Evolutionary conservation across 1,284 basidiomycete genomes (phyloP).

Genomic region (Leccinum pachyderme): DNA sequence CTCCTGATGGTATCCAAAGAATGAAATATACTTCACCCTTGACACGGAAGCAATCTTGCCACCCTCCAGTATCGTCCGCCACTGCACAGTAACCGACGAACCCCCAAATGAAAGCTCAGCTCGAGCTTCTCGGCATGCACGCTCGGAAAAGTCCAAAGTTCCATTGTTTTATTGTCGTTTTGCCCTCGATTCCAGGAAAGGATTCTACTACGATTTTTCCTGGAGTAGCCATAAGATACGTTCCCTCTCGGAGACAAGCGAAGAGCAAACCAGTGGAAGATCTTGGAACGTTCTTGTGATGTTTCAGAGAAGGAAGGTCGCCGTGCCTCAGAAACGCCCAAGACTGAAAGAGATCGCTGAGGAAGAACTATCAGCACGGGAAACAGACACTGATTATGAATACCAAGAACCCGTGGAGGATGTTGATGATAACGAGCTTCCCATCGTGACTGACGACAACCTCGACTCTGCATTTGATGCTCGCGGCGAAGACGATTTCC

Average conservation of each 20-base stretch:
- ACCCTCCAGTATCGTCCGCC: slow-evolving; percentile 49
- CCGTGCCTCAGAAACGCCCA: slow-evolving; percentile 15
- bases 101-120: slow-evolving; percentile 14
- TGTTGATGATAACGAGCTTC: slow-evolving; percentile 15
- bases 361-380: slow-evolving; percentile 11
- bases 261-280: slow-evolving; percentile 31
- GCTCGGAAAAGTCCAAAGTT: slow-evolving; percentile 8
- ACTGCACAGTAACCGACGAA: slow-evolving; percentile 47
- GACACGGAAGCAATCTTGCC: slow-evolving; percentile 45
- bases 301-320: slow-evolving; percentile 4
- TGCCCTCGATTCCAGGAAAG: slow-evolving; percentile 57
- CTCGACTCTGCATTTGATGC: slow-evolving; percentile 10
- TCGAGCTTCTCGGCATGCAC: slow-evolving; percentile 10
- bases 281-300: slow-evolving; percentile 30
- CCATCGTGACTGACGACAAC: slow-evolving; percentile 3
- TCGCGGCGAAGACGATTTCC: slow-evolving; percentile 15
- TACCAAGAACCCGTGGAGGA: slow-evolving; percentile 14
- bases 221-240: slow-evolving; percentile 51
- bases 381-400: slow-evolving; percentile 24
- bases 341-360: slow-evolving; percentile 24
- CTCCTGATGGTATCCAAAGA: slow-evolving; percentile 39
- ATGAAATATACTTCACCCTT: slow-evolving; percentile 69
- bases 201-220: slow-evolving; percentile 59
- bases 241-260: slow-evolving; percentile 34
- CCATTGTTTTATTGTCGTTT: slow-evolving; percentile 52